A percentile compares a stretch with the other conserved stretches of the same genome.
Conservation (phyloP, 2,329 filamentous ascomycete species). For the Arthrobotrys musiformis region DNA sequence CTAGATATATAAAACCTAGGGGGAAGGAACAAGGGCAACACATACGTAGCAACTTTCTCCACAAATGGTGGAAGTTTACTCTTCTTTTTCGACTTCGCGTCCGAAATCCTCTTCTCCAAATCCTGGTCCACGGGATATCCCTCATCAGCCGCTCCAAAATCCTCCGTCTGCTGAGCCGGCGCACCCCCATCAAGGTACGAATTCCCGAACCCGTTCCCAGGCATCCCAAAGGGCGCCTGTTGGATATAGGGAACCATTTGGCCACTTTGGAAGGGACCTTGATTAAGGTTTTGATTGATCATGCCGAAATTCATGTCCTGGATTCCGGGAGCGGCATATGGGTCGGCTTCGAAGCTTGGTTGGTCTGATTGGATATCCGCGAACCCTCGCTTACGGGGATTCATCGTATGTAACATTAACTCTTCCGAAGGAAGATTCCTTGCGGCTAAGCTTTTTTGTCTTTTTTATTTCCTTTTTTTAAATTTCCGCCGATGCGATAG, state of each 20-base stretch:
- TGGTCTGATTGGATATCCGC: constrained; percentile 51
- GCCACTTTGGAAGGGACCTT: constrained; percentile 40
- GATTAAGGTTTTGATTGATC: constrained; percentile 41
- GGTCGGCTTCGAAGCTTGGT: constrained; percentile 41
- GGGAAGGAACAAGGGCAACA: constrained; percentile 16
- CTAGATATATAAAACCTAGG: constrained; percentile 2
- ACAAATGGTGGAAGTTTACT: constrained; percentile 89
- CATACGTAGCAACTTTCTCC: constrained; percentile 71
- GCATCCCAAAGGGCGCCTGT: constrained; percentile 33
- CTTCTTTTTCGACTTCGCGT: constrained; percentile 83
- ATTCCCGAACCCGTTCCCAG: constrained; percentile 32
- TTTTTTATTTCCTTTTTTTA: background rate
- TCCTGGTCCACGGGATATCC: constrained; percentile 61
- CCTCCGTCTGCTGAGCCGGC: constrained; percentile 26
- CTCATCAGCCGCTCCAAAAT: constrained; percentile 80
- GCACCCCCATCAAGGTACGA: constrained; percentile 43
- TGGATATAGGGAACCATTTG: constrained; percentile 52
- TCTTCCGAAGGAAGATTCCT: constrained; percentile 24
- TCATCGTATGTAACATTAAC: constrained; percentile 53
- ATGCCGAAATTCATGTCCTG: constrained; percentile 45
- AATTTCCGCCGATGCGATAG: background rate
- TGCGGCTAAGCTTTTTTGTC: constrained; percentile 1
- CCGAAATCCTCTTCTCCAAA: constrained; percentile 85
- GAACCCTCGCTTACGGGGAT: constrained; percentile 55
- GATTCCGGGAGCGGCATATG: constrained; percentile 39